Evolutionary conservation across 345 rosid genomes (phyloP).

Genomic region (Ailanthus altissimus): DNA sequence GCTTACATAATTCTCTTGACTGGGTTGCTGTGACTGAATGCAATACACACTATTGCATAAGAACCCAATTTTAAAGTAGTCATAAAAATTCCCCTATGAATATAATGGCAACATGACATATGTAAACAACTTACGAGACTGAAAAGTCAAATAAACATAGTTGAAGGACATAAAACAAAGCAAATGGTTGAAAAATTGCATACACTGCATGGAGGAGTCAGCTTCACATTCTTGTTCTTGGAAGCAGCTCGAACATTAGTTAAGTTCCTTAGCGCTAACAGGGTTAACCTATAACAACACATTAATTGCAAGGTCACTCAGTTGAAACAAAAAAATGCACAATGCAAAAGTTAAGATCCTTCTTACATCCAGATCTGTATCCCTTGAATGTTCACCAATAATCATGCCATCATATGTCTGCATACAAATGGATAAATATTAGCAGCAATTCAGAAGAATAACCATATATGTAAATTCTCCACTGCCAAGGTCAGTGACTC

Average conservation of each 20-base stretch:
- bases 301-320: conserved; percentile 23
- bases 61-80: not conserved
- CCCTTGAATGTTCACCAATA: conserved; percentile 96
- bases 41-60: not conserved
- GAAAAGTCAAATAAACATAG: conserved; percentile 12
- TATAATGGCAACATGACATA: not conserved
- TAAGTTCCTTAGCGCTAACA: conserved; percentile 80
- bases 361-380: conserved; percentile 94
- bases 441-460: conserved; percentile 15
- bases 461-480: not conserved
- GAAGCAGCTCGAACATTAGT: conserved; percentile 74
- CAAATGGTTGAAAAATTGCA: conserved; percentile 23
- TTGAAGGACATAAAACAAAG: not conserved
- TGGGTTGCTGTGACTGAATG: too few relatives aligned
- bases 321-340: not conserved
- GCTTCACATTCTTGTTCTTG: conserved; percentile 88
- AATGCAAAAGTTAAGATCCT: conserved; percentile 11
- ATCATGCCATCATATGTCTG: conserved; percentile 99
- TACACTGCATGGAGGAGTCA: conserved; percentile 92
- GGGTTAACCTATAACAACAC: conserved; percentile 70
- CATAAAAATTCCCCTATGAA: too few relatives aligned
- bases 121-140: not conserved
- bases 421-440: conserved; percentile 23
- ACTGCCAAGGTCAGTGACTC: not conserved
- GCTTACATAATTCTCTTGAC: not conserved